Evolutionary conservation across 2,329 filamentous ascomycete species (phyloP).

Genomic region (Colletotrichum somersetense): DNA sequence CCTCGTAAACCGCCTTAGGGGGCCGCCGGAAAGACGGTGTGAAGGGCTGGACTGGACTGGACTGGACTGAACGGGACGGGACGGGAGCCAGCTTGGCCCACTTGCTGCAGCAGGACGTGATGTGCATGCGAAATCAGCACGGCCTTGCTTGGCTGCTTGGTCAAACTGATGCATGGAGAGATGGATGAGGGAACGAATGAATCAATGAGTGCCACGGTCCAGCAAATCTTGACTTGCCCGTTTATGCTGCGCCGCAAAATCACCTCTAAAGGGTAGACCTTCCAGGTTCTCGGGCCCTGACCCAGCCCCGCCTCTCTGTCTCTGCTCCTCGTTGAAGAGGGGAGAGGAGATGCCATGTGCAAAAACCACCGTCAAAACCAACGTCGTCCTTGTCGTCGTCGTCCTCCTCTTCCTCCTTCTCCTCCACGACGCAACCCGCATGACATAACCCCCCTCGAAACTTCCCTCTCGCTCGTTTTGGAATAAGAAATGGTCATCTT

Average conservation of each 20-base stretch:
- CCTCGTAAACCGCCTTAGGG: neutral
- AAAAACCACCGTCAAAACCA: neutral
- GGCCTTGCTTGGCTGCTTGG: too few species aligned
- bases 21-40: conserved; percentile 21
- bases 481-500: conserved; percentile 13
- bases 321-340: neutral
- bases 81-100: conserved; percentile 6
- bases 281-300: conserved; percentile 19
- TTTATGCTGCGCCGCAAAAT: neutral
- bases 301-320: neutral
- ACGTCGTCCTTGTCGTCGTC: neutral
- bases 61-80: neutral
- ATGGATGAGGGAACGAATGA: neutral
- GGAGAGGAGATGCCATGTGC: neutral
- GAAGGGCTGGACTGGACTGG: neutral
- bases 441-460: neutral
- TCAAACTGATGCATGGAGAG: neutral
- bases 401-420: neutral
- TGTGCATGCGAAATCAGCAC: neutral
- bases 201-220: neutral
- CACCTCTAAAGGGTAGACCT: neutral
- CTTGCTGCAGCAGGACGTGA: conserved; percentile 1
- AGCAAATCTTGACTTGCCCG: neutral
- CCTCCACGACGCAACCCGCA: neutral
- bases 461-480: conserved; percentile 1